phyloP scores from a whole-genome alignment of 371 early-diverging fungal species.

The Dichotomocladium elegans region DNA sequence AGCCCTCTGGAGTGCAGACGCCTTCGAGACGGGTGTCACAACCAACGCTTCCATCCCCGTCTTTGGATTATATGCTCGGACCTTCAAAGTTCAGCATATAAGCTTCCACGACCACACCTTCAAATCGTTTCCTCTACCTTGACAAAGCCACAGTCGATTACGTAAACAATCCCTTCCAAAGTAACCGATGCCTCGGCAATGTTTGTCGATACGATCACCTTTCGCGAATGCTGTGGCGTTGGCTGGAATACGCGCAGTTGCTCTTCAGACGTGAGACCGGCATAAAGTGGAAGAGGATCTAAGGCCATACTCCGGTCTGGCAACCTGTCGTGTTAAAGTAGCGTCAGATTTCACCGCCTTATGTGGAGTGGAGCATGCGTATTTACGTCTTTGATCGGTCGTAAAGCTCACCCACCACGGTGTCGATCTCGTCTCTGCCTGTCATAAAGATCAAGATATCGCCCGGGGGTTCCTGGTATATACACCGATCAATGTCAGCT shows the following conservation, averaged over 20 bases:
- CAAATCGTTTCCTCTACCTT: too few relatives aligned
- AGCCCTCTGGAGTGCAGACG: conserved; percentile 75
- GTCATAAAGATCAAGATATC: conserved; percentile 87
- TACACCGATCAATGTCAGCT: too few relatives aligned
- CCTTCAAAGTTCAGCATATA: too few relatives aligned
- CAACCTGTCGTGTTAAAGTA: conserved; percentile 17
- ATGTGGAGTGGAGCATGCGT: background rate
- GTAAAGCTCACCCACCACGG: conserved; percentile 46
- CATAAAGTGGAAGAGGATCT: conserved; percentile 70
- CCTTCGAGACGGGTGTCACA: conserved; percentile 63
- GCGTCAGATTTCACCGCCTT: too few relatives aligned
- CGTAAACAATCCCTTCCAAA: conserved; percentile 80
- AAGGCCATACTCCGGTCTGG: conserved; percentile 43
- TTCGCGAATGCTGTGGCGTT: conserved; percentile 60
- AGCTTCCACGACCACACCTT: too few relatives aligned
- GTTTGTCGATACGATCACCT: conserved; percentile 81
- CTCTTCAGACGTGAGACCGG: conserved; percentile 67
- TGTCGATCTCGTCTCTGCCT: conserved; percentile 82
- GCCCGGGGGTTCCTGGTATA: conserved; percentile 51
- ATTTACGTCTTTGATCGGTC: conserved; percentile 54
- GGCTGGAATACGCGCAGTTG: conserved; percentile 68
- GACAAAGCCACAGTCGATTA: conserved; percentile 81
- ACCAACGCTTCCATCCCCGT: conserved; percentile 60
- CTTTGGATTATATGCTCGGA: conserved; percentile 59
- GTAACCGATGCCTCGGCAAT: conserved; percentile 87